Evolutionary conservation across 495 filamentous ascomycete genomes (phyloP), one percentile per base, ranked within the genome.

Genomic region (Haplographium delicatum): DNA sequence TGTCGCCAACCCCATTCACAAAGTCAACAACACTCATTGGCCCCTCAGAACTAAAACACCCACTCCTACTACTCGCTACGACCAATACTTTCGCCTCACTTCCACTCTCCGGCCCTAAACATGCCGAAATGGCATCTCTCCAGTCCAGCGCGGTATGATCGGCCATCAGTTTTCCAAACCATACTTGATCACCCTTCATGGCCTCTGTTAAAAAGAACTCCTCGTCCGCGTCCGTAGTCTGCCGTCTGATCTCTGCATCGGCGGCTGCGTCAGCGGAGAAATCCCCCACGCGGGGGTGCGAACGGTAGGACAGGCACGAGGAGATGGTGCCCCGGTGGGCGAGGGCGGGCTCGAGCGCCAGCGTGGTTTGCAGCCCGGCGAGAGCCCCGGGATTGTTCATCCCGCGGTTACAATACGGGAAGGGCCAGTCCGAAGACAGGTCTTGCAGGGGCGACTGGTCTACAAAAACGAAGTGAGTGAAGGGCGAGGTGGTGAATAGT

Each of bases 371-470:
- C 18, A 72, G 62, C 0, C 43, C 63, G 5, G 57, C 44, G 59
- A 67, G 56, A 0, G 65, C 69, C 0, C 33, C n/a, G 51, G 71
- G 61, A 38, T 67, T 62, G 28, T 67, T 72, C 50, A 69, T 70
- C 0, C 65, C 66, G 0, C 47, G 44, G 49, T 75, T 68, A 16
- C 61, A 59, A 23, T 53, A 59, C 13, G 39, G 47, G 19, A 46
- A 37, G 30, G 56, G 60, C 66, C 65, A 71, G 27, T 50, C 44
- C 15, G 49, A 42, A 20, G 64, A 54, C 23, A 58, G 59, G 37
- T 75, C 68, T 55, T 75, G 72, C 5, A 74, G 56, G 15, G 72
- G 72, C 0, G 66, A 67, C 42, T 75, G 72, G 59, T 75, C 72
- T 5, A 73, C 71, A 37, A 75, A 71, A 1, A 73, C 55, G 18